phyloP scores from a whole-genome alignment of 129 eudicot genomes.

The Helichrysum umbraculigerum region DNA sequence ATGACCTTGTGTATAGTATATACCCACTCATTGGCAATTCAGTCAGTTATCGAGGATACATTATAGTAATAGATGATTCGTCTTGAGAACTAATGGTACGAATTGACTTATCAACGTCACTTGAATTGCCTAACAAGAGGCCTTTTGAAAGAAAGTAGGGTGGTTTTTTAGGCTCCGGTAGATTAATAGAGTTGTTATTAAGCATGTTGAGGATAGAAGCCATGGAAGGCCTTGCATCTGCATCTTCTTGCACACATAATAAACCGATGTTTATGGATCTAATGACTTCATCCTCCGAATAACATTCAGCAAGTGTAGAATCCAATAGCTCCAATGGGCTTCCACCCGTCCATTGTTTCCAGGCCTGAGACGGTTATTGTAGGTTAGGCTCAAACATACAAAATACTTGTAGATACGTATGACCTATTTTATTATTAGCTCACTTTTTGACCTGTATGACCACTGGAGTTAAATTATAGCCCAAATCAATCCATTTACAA shows the following conservation, averaged over 20 bases:
- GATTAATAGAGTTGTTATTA: conserved; percentile 18
- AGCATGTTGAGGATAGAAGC: conserved; percentile 34
- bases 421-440: background rate
- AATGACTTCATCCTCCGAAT: conserved; percentile 27
- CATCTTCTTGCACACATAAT: conserved; percentile 61
- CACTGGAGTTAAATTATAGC: background rate
- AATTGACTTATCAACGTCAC: conserved; percentile 31
- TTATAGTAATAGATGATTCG: conserved; percentile 27
- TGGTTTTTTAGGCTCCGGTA: conserved; percentile 35
- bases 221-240: conserved; percentile 45
- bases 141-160: conserved; percentile 33
- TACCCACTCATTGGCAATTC: background rate
- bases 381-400: background rate
- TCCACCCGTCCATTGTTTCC: conserved; percentile 44
- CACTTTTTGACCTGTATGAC: background rate
- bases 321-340: conserved; percentile 40
- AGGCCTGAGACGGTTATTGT: conserved; percentile 35
- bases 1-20: background rate
- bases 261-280: conserved; percentile 46
- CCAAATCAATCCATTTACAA: background rate
- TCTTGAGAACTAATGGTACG: conserved; percentile 21
- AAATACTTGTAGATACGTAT: background rate
- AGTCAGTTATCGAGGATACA: conserved; percentile 32
- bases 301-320: conserved; percentile 25
- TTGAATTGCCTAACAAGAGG: conserved; percentile 21